Evolutionary conservation across 2,329 filamentous ascomycete genomes (phyloP).

Genomic region (Colletotrichum echinochloae): DNA sequence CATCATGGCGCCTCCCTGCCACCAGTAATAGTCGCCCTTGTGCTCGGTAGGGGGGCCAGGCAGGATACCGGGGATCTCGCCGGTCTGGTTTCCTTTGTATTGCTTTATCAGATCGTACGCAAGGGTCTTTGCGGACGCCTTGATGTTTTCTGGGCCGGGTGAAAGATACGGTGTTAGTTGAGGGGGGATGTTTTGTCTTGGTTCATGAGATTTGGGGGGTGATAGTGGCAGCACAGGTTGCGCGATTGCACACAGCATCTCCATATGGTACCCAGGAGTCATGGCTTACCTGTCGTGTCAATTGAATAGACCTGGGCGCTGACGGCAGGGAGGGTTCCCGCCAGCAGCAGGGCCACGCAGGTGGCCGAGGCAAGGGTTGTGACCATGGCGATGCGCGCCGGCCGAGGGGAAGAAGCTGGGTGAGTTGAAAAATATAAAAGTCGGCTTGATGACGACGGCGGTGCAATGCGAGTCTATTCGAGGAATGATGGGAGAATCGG

Average conservation of each 20-base stretch:
- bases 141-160: slow-evolving; percentile 57
- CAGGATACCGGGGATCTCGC: slow-evolving; percentile 67
- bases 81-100: slow-evolving; percentile 64
- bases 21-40: slow-evolving; percentile 76
- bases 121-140: slow-evolving; percentile 58
- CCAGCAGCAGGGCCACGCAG: slow-evolving; percentile 35
- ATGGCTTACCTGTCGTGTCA: slow-evolving; percentile 47
- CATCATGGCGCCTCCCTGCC: slow-evolving; percentile 78
- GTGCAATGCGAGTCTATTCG: background rate
- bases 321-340: slow-evolving; percentile 34
- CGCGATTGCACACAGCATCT: background rate
- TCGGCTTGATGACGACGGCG: background rate
- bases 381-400: slow-evolving; percentile 38
- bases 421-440: background rate
- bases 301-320: slow-evolving; percentile 49
- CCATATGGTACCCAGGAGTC: background rate
- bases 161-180: slow-evolving; percentile 10
- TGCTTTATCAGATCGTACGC: slow-evolving; percentile 64
- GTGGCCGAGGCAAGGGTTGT: slow-evolving; percentile 31
- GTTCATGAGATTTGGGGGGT: background rate
- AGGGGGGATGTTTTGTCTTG: background rate
- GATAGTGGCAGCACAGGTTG: background rate
- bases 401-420: background rate
- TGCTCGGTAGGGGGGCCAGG: slow-evolving; percentile 63
- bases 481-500: background rate